Conservation (phyloP, 2,329 filamentous ascomycete genomes). For the Fusarium lateritium region DNA sequence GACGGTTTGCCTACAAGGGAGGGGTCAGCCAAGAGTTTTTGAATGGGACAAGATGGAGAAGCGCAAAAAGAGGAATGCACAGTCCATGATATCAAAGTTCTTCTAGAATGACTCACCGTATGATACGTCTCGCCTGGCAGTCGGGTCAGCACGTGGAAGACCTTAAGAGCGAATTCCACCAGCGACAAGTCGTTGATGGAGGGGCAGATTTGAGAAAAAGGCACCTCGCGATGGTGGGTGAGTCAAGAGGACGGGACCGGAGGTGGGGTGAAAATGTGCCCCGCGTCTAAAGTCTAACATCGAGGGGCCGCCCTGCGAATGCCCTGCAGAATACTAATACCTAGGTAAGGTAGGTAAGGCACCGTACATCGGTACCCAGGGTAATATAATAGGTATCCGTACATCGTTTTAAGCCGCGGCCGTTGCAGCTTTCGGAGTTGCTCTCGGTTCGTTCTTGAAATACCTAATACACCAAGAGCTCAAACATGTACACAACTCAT, state of each 20-base stretch:
- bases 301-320: too few species aligned
- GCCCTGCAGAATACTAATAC: too few species aligned
- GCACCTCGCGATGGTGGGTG: conserved; percentile 48
- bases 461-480: too few species aligned
- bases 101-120: conserved; percentile 30
- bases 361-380: not conserved
- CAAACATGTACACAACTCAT: too few species aligned
- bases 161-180: conserved; percentile 30
- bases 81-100: not conserved
- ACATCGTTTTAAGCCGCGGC: too few species aligned
- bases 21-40: conserved; percentile 28
- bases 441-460: too few species aligned
- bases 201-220: conserved; percentile 49
- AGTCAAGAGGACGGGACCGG: conserved; percentile 42
- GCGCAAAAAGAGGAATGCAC: not conserved
- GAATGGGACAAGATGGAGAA: not conserved
- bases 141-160: conserved; percentile 32
- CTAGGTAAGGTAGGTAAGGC: too few species aligned
- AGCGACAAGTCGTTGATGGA: conserved; percentile 44
- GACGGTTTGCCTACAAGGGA: conserved; percentile 26
- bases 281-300: conserved; percentile 30
- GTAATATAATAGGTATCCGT: too few species aligned
- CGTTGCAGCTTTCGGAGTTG: too few species aligned
- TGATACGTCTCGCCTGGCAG: conserved; percentile 28
- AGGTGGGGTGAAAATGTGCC: conserved; percentile 48